phyloP scores from a whole-genome alignment of 176 grass and related monocot genomes.

The Echinochloa phyllopogon region DNA sequence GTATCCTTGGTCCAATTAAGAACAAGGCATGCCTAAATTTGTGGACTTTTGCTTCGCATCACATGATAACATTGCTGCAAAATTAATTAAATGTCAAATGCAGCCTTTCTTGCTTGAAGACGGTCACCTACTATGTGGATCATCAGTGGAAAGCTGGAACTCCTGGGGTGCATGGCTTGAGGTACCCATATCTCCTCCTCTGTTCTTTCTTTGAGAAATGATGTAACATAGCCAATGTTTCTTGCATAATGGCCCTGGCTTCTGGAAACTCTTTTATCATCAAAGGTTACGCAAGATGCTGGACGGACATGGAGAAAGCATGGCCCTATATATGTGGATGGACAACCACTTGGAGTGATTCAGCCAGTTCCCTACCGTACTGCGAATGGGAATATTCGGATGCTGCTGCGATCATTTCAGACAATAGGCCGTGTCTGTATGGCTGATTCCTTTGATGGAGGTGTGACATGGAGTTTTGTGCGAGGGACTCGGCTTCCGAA shows the following conservation, averaged over 20 bases:
- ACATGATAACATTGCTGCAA: constrained; percentile 31
- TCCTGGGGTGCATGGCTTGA: constrained; percentile 99
- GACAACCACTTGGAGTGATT: constrained; percentile 84
- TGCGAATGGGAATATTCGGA: constrained; percentile 59
- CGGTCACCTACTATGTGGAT: constrained; percentile 79
- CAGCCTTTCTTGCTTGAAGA: constrained; percentile 95
- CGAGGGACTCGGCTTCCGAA: constrained; percentile 71
- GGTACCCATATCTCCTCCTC: constrained; percentile 43
- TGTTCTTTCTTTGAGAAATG: constrained; percentile 1
- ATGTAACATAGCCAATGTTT: not conserved
- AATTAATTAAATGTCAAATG: constrained; percentile 24
- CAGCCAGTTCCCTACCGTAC: constrained; percentile 91
- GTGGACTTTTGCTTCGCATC: not conserved
- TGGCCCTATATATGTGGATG: constrained; percentile 81
- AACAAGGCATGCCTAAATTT: constrained; percentile 72
- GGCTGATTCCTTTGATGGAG: constrained; percentile 69
- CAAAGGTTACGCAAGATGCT: constrained; percentile 73
- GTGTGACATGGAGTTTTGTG: constrained; percentile 74
- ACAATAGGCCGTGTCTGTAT: constrained; percentile 61
- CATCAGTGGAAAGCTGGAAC: constrained; percentile 99
- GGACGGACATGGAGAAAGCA: constrained; percentile 82
- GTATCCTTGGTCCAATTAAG: constrained; percentile 95
- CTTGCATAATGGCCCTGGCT: not conserved
- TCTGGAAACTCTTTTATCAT: constrained; percentile 17
- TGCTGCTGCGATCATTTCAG: constrained; percentile 84